Base-by-base conservation (phyloP, 208 protist species). In the Acanthamoeba polyphaga region DNA sequence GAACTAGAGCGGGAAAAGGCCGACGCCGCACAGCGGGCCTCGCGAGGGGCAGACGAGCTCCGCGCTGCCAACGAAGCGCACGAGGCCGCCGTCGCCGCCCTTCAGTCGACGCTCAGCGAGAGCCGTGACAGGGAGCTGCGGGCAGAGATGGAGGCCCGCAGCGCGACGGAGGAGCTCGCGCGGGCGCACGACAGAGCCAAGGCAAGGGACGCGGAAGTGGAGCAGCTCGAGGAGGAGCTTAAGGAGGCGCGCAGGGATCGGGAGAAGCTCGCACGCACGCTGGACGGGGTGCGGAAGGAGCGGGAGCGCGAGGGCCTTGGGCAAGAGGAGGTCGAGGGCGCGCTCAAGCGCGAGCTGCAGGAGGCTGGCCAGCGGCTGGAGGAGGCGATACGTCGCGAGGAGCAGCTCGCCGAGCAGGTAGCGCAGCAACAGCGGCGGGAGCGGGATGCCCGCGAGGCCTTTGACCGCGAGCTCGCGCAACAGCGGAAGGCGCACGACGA, bases 281-380 rank as follows among this genome's bases (percentile, higher is more conserved):
- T 80, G 72, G 72, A 80, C 32, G 24, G 9, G 17, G 72, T 46
- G 72, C 72, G 15, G 38, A 38, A 46, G 72, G 72, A 80, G 34
- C 10, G 32, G 32, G 72, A 80, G 32, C 72, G 72, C 72, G 34
- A 51, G 17, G 34, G 72, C 12, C 29, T 80, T n/a, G 72, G 72
- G 1, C 72, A 49, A 8, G 72, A 80, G 38, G 72, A 80, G 15
- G 38, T 49, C 22, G 72, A 80, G 38, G 38, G 72, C 7, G 72
- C 72, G 13, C 72, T 80, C 72, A 80, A 80, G 32, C 72, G 32
- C 8, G 72, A 80, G 32, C 34, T 80, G 32, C 72, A 80, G 38
- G 72, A 80, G 72, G 13, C 38, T 19, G 13, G 22, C 32, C 72
- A 49, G 34, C 72, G 72, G 24, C 72, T 80, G 72, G 72, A 80